Percentiles rank a stretch among this genome's conserved stretches.
These are phyloP conservation scores for Syncephalastrum sp. DNA, from an alignment of 371 early-diverging fungal species.

Conservation along the genomic window DNA sequence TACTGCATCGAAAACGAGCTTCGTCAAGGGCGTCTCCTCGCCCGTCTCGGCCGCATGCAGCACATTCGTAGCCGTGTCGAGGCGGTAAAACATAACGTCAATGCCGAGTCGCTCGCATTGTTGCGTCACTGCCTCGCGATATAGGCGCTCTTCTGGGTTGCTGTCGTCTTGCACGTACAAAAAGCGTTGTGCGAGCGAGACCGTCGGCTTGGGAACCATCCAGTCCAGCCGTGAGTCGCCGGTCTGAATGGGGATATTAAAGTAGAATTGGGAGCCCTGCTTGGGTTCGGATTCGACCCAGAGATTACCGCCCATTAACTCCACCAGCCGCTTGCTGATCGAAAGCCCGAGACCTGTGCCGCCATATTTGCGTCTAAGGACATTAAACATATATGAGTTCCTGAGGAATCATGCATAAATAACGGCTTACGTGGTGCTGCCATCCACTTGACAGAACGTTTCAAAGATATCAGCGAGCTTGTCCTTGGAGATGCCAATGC, in stretches of 20 bases:
- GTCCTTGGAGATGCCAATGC: slow-evolving; percentile 83
- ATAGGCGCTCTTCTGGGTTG: slow-evolving; percentile 41
- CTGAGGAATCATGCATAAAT: background rate
- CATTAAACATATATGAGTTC: background rate
- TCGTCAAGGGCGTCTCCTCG: background rate
- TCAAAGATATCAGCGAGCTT: slow-evolving; percentile 75
- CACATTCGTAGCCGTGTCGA: background rate
- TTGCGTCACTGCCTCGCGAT: slow-evolving; percentile 44
- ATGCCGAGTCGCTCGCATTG: slow-evolving; percentile 20
- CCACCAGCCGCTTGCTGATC: slow-evolving; percentile 73
- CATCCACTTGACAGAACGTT: slow-evolving; percentile 81
- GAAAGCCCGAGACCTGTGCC: slow-evolving; percentile 80
- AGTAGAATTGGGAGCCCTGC: slow-evolving; percentile 73
- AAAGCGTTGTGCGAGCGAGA: no score
- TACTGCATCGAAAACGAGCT: slow-evolving; percentile 13
- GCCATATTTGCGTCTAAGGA: slow-evolving; percentile 17
- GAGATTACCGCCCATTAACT: slow-evolving; percentile 79
- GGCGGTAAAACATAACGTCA: slow-evolving; percentile 2
- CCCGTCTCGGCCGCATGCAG: background rate
- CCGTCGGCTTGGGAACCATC: no score
- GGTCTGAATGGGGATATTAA: slow-evolving; percentile 53
- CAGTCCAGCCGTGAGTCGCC: slow-evolving; percentile 2
- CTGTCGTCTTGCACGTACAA: slow-evolving; percentile 8
- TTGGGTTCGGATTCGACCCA: slow-evolving; percentile 72
- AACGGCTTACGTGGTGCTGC: slow-evolving; percentile 64